Conservation (phyloP, 208 protist species). For the Polymyxa betae region DNA sequence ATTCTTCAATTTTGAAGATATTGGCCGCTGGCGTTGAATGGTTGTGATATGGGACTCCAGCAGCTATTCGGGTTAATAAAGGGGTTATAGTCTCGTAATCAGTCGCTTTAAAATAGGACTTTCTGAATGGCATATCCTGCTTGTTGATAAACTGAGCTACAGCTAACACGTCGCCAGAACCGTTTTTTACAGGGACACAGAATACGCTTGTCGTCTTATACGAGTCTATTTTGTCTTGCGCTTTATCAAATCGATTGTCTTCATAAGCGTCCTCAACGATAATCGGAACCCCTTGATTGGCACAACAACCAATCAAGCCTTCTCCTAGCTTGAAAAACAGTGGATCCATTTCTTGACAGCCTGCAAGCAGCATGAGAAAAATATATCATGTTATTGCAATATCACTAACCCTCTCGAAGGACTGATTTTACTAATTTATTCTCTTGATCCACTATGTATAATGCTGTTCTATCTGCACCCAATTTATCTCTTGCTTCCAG, state of each 20-base stretch:
- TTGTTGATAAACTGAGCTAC: constrained; percentile 30
- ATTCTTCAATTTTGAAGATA: no score
- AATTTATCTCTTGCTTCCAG: neutral
- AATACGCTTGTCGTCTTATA: constrained; percentile 49
- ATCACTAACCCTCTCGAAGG: neutral
- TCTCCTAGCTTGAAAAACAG: neutral
- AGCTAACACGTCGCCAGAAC: neutral
- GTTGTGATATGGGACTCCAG: no score
- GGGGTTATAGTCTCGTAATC: no score
- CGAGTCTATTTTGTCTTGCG: neutral
- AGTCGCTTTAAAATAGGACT: neutral
- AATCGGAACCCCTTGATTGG: neutral
- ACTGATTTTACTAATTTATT: neutral
- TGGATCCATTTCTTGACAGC: neutral
- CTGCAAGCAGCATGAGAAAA: neutral
- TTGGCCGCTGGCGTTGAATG: no score
- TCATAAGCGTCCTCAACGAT: constrained; percentile 47
- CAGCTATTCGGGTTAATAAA: no score
- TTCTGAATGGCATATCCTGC: constrained; percentile 50
- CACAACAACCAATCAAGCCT: neutral
- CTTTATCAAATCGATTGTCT: constrained; percentile 20
- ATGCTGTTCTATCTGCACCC: neutral
- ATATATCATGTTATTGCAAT: neutral
- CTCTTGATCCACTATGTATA: neutral
- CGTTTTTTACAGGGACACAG: neutral